Conservation (phyloP, 192 early-diverging fungal genomes). For the Linnemannia schmuckeri region DNA sequence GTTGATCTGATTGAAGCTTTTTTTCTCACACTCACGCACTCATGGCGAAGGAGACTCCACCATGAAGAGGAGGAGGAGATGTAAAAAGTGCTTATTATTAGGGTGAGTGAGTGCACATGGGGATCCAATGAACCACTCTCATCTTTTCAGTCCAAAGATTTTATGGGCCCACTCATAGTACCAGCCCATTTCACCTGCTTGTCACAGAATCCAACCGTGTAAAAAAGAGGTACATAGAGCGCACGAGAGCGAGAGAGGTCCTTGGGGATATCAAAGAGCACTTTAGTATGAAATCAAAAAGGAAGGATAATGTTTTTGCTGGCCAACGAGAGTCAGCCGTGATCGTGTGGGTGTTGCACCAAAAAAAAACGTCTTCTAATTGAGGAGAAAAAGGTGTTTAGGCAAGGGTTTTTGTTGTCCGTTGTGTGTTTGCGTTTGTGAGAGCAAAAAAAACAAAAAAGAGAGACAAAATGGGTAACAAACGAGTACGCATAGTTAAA, state of each 20-base stretch:
- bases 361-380: neutral
- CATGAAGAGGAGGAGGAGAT: neutral
- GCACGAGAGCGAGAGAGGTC: neutral
- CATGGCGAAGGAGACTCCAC: neutral
- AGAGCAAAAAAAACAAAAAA: neutral
- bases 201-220: neutral
- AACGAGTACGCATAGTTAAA: neutral
- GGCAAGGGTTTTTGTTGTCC: neutral
- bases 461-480: neutral
- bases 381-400: neutral
- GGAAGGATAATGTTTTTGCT: neutral
- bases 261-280: neutral
- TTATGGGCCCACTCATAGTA: neutral
- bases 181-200: neutral
- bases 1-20: too few species aligned
- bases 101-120: neutral
- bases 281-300: neutral
- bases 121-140: too few species aligned
- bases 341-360: neutral
- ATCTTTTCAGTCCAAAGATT: too few species aligned
- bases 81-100: neutral
- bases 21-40: neutral
- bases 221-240: neutral
- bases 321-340: neutral
- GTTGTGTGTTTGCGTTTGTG: neutral